Conservation (phyloP, 2,329 filamentous ascomycete species). For the Coniella lustricola region DNA sequence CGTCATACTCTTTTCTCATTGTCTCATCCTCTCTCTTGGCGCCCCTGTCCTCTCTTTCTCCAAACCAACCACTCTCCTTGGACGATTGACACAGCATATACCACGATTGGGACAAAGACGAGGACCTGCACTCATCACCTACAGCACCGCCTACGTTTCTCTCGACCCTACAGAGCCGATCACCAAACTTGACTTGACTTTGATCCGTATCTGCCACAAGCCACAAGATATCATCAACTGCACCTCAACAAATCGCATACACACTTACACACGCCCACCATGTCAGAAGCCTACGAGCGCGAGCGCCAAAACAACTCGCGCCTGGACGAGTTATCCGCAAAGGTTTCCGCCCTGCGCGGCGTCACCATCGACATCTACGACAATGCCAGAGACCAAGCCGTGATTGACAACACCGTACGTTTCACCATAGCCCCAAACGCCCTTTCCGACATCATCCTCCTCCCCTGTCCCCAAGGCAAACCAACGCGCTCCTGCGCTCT, state of each 20-base stretch:
- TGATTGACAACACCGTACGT: constrained; percentile 80
- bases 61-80: background rate
- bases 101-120: background rate
- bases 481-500: too few relatives aligned
- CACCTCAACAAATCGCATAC: background rate
- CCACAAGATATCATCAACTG: too few relatives aligned
- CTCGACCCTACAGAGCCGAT: too few relatives aligned
- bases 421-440: background rate
- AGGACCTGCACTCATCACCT: too few relatives aligned
- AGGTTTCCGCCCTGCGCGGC: constrained; percentile 85
- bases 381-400: constrained; percentile 78
- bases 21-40: background rate
- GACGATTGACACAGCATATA: background rate
- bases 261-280: constrained; percentile 27
- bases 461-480: background rate
- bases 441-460: background rate
- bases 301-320: constrained; percentile 91
- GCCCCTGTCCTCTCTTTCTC: constrained; percentile 1
- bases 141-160: too few relatives aligned
- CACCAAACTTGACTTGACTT: too few relatives aligned
- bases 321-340: constrained; percentile 81
- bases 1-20: background rate
- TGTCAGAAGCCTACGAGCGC: constrained; percentile 73
- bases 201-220: too few relatives aligned
- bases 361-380: constrained; percentile 98